phyloP scores from a whole-genome alignment of 176 grass and related monocot species.

The Oryza longistaminata region DNA sequence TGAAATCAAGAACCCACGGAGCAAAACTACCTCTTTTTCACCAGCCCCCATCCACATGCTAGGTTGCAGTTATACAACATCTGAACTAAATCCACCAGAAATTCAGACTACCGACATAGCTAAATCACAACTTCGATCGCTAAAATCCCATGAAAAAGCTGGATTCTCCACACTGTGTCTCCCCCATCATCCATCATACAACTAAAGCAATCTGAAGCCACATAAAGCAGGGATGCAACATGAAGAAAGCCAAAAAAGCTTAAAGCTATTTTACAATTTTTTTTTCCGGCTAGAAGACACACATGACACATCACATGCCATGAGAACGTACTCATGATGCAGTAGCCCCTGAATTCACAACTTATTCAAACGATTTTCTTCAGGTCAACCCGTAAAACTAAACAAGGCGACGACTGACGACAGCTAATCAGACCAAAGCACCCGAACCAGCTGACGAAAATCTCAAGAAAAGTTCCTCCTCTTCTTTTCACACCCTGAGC shows the following conservation, averaged over 20 bases:
- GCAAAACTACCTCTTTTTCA: neutral
- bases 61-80: neutral
- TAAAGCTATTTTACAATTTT: neutral
- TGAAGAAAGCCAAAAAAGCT: neutral
- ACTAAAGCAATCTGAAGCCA: neutral
- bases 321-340: too few relatives aligned
- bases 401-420: neutral
- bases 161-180: neutral
- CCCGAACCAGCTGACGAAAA: neutral
- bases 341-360: neutral
- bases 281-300: neutral
- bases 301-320: neutral
- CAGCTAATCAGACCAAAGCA: neutral
- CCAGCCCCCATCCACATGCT: neutral
- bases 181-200: neutral
- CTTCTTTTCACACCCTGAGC: neutral
- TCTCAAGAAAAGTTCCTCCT: neutral
- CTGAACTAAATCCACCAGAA: neutral
- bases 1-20: slow-evolving; percentile 10
- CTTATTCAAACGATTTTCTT: neutral
- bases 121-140: neutral
- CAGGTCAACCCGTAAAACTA: slow-evolving; percentile 32
- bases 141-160: neutral
- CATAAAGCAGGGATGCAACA: neutral
- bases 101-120: slow-evolving; percentile 10